Percentiles rank a stretch among this genome's conserved stretches.
Conservation (phyloP, 164 flowering plant species). For the Euptelea pleiosperma region DNA sequence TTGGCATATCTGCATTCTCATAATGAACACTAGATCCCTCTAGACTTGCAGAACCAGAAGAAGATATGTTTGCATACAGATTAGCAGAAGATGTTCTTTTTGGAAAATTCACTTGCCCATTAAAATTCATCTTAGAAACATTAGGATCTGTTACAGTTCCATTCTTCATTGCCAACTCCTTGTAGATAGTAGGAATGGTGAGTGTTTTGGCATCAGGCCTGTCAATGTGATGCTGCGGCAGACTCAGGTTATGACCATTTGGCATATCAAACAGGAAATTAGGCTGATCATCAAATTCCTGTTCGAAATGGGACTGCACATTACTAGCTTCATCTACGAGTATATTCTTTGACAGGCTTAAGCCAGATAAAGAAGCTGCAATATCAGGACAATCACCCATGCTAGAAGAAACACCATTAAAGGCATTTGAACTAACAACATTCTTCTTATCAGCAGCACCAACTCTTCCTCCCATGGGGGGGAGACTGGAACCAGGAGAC, state of each 20-base stretch:
- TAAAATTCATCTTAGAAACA: conserved; percentile 26
- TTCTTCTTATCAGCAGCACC: conserved; percentile 34
- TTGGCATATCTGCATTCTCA: conserved; percentile 25
- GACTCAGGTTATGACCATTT: conserved; percentile 32
- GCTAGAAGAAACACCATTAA: conserved; percentile 36
- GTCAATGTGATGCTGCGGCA: conserved; percentile 40
- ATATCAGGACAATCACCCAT: conserved; percentile 38
- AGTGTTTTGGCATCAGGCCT: conserved; percentile 32
- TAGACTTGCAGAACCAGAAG: conserved; percentile 29
- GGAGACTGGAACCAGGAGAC: conserved; percentile 40
- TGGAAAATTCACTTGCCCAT: conserved; percentile 38
- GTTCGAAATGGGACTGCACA: conserved; percentile 35
- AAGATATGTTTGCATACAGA: conserved; percentile 34
- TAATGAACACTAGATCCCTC: conserved; percentile 33
- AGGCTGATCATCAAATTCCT: conserved; percentile 26
- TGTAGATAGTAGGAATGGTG: conserved; percentile 26
- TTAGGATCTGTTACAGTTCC: conserved; percentile 28
- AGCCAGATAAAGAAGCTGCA: conserved; percentile 44
- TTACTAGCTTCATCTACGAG: conserved; percentile 30
- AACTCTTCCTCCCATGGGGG: conserved; percentile 50
- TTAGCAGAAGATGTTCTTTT: conserved; percentile 43
- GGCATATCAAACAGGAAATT: conserved; percentile 32
- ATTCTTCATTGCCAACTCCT: conserved; percentile 34
- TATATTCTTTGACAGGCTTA: conserved; percentile 41
- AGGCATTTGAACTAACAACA: conserved; percentile 28